Percentiles rank a stretch among this genome's conserved stretches.
Conservation (phyloP, 805 yeast genomes). For the Wickerhamomyces mucosus region DNA sequence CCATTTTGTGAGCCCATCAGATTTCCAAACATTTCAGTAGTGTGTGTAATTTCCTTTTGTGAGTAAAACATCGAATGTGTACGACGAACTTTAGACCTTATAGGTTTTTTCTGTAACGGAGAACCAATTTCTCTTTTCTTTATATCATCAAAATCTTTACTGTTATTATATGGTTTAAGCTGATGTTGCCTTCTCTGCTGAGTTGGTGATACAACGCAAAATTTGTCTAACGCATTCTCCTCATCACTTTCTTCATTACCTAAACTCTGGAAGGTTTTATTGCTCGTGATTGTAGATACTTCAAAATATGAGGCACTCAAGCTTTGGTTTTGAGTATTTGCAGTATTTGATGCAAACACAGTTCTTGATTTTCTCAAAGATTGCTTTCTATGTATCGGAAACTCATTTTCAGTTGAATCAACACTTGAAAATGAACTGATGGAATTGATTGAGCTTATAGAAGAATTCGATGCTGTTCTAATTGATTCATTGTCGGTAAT, state of each 20-base stretch:
- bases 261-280: not conserved
- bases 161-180: conserved; percentile 4
- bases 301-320: not conserved
- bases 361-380: conserved; percentile 17
- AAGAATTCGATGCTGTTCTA: conserved; percentile 16
- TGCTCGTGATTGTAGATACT: not conserved
- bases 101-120: conserved; percentile 26
- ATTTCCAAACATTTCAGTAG: conserved; percentile 23
- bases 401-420: conserved; percentile 6
- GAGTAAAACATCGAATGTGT: conserved; percentile 63
- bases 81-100: conserved; percentile 38
- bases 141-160: conserved; percentile 6
- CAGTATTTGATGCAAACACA: too few species aligned
- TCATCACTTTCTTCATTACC: conserved; percentile 6
- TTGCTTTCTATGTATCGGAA: conserved; percentile 5
- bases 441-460: conserved; percentile 9
- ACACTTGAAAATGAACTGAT: conserved; percentile 16
- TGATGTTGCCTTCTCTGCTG: conserved; percentile 11
- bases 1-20: conserved; percentile 16
- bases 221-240: conserved; percentile 11
- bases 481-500: conserved; percentile 4
- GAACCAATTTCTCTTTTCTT: conserved; percentile 27
- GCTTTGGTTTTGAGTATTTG: too few species aligned
- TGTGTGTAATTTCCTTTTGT: conserved; percentile 35
- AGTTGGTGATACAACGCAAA: conserved; percentile 21